A percentile compares a stretch with the other conserved stretches of the same genome.
Evolutionary conservation across 2,329 filamentous ascomycete species (phyloP).

Genomic region (Botrytis deweyae): DNA sequence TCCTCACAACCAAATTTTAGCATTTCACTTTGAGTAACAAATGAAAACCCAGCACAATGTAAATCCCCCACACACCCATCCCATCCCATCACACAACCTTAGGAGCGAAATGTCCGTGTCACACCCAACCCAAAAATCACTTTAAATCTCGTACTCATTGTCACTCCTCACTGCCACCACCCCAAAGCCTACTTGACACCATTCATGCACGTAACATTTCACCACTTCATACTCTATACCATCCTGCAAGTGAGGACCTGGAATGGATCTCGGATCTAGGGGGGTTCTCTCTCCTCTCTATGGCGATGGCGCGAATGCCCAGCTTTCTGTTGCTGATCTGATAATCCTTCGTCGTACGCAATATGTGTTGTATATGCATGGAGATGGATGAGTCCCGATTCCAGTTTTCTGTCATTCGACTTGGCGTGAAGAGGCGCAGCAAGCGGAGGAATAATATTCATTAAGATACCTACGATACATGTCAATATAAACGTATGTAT

Average conservation of each 20-base stretch:
- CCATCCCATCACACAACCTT: not conserved
- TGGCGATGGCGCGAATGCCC: not conserved
- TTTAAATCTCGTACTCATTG: not conserved
- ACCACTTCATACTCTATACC: not conserved
- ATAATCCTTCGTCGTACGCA: not conserved
- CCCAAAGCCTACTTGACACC: not conserved
- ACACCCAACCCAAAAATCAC: not conserved
- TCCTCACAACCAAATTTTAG: not conserved
- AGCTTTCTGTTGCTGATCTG: not conserved
- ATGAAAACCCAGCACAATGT: not conserved
- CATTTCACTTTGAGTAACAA: not conserved
- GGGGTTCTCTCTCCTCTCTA: not conserved
- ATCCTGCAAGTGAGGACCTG: not conserved
- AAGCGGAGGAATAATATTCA: not conserved
- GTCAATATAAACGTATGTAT: not conserved
- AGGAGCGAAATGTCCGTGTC: not conserved
- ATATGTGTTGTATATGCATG: not conserved
- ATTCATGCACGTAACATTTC: constrained; percentile 6
- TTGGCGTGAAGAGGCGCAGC: not conserved
- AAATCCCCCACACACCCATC: constrained; percentile 6
- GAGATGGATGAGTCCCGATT: not conserved
- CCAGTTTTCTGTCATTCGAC: not conserved
- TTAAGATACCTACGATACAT: not conserved
- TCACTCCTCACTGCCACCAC: constrained; percentile 6
- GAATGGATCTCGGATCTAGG: not conserved